Conservation (phyloP, 2,329 filamentous ascomycete species). For the Calonectria pseudoreteaudii region DNA sequence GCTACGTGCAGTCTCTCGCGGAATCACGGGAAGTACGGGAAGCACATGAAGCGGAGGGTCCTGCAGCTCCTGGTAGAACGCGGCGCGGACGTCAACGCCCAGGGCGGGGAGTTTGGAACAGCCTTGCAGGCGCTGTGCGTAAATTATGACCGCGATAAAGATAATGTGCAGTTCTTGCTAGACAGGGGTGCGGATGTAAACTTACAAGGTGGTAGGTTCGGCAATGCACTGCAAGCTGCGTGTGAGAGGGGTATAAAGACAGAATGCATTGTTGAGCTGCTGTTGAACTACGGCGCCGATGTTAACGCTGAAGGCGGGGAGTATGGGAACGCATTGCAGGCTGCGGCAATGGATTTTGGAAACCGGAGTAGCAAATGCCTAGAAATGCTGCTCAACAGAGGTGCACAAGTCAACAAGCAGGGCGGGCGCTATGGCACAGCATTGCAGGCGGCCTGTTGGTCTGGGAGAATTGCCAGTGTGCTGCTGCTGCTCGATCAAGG, state of each 20-base stretch:
- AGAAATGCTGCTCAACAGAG: not conserved
- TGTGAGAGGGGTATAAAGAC: no score
- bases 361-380: no score
- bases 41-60: no score
- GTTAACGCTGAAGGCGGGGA: not conserved
- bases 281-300: not conserved
- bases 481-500: no score
- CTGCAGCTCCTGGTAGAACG: not conserved
- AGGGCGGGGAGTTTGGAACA: not conserved
- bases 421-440: not conserved
- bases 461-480: no score
- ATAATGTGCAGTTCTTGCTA: not conserved
- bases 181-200: not conserved
- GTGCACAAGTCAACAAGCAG: not conserved
- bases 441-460: not conserved
- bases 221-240: not conserved
- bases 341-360: no score
- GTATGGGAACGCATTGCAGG: not conserved
- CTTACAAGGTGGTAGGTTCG: not conserved
- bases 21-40: no score
- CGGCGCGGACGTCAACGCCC: not conserved
- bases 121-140: not conserved
- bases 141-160: accelerated
- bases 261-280: not conserved
- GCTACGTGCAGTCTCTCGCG: no score